phyloP scores from a whole-genome alignment of 148 eudicot genomes.

The Chenopodium quinoa region DNA sequence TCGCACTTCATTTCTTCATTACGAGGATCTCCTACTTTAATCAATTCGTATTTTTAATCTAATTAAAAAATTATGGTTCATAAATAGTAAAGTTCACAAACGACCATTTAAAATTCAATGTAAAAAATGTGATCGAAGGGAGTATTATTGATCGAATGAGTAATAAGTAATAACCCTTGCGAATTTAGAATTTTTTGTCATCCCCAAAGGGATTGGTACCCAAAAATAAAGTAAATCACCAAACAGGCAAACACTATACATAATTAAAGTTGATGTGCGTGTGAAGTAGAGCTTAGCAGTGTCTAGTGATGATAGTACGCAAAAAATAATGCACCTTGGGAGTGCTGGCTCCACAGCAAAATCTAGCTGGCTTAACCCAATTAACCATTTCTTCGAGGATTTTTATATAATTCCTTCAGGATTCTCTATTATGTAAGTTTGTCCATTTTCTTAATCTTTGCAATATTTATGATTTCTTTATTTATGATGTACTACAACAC shows the following conservation, averaged over 20 bases:
- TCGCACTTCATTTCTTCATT: no score
- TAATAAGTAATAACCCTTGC: no score
- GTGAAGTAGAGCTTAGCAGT: neutral
- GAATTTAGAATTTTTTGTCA: no score
- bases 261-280: neutral
- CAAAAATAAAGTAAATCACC: no score
- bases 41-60: no score
- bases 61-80: no score
- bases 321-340: constrained; percentile 11
- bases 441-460: neutral
- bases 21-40: no score
- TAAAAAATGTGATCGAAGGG: no score
- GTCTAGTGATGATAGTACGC: neutral
- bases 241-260: neutral
- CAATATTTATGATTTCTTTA: neutral
- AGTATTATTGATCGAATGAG: no score
- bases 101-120: no score
- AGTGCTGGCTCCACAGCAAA: constrained; percentile 28
- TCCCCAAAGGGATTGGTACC: no score
- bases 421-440: neutral
- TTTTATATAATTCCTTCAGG: neutral
- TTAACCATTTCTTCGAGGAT: constrained; percentile 23
- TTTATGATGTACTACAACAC: neutral
- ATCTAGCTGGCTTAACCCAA: constrained; percentile 30
- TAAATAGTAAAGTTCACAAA: no score